A percentile compares a stretch with the other conserved stretches of the same genome.
phyloP scores from a whole-genome alignment of 345 rosid genomes.

The Pistacia integerrima region DNA sequence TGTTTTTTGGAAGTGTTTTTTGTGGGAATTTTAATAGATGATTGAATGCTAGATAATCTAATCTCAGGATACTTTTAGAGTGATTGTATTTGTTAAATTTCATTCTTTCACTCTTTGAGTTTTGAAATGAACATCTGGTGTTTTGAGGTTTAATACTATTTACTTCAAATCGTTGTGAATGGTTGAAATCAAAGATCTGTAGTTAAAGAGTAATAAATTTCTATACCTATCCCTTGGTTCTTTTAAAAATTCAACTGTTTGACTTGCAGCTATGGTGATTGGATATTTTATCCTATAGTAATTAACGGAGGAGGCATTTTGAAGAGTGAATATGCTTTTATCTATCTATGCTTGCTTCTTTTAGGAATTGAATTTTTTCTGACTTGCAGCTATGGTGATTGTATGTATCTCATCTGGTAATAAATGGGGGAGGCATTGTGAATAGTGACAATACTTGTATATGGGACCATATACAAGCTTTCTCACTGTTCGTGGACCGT shows the following conservation, averaged over 20 bases:
- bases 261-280: too few relatives aligned
- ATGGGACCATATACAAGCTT: constrained; percentile 10
- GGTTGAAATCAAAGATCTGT: constrained; percentile 6
- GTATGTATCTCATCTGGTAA: neutral
- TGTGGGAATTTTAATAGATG: too few relatives aligned
- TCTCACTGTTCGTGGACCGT: constrained; percentile 13
- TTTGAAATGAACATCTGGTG: neutral
- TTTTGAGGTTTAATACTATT: neutral
- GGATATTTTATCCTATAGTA: neutral
- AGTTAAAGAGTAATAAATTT: neutral
- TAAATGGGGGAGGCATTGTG: neutral
- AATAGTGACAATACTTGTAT: neutral
- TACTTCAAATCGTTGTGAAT: neutral
- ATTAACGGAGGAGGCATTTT: neutral
- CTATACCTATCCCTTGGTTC: neutral
- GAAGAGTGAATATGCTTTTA: neutral
- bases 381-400: neutral
- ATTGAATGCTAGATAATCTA: neutral
- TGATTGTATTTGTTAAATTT: neutral
- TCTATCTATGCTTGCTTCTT: neutral
- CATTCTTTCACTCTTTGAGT: neutral
- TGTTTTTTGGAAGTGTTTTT: too few relatives aligned
- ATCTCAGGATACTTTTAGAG: too few relatives aligned
- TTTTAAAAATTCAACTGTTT: neutral
- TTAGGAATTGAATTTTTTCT: neutral